Percentiles rank a stretch among this genome's conserved stretches.
Conservation (phyloP, 1,284 basidiomycete species). For the Sphaerobolus stellatus region DNA sequence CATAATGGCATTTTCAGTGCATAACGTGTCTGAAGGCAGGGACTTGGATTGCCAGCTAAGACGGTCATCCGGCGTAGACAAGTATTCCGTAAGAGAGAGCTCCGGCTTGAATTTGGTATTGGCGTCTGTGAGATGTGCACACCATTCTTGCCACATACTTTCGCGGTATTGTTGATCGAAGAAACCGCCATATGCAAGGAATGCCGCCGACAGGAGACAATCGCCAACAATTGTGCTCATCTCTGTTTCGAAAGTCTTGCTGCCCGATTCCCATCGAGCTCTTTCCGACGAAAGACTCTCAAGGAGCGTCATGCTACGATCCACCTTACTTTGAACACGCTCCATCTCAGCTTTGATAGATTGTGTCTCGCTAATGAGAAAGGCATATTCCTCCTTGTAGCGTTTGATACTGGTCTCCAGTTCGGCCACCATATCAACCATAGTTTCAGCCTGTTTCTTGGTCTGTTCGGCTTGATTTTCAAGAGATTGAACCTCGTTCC, state of each 20-base stretch:
- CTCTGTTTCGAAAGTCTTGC: constrained; percentile 94
- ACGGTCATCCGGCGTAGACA: constrained; percentile 96
- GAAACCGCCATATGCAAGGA: constrained; percentile 96
- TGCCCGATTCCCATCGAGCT: constrained; percentile 92
- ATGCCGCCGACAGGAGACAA: constrained; percentile 93
- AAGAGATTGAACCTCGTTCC: constrained; percentile 92
- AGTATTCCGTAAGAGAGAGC: constrained; percentile 90
- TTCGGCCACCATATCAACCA: constrained; percentile 90
- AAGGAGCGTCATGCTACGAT: constrained; percentile 93
- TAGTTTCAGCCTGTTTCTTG: constrained; percentile 87
- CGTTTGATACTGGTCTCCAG: constrained; percentile 89
- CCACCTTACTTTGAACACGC: constrained; percentile 94
- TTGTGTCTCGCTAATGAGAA: constrained; percentile 96
- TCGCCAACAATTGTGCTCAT: constrained; percentile 99
- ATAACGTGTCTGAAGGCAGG: constrained; percentile 92
- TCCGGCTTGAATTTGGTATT: constrained; percentile 92
- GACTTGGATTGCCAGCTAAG: constrained; percentile 95
- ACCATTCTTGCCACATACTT: constrained; percentile 97
- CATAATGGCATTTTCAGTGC: constrained; percentile 99
- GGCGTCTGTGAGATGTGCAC: constrained; percentile 83
- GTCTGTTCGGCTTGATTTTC: constrained; percentile 91
- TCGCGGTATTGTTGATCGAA: constrained; percentile 99
- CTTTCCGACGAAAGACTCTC: constrained; percentile 95
- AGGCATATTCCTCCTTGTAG: constrained; percentile 98
- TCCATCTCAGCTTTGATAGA: constrained; percentile 99